Conservation (phyloP, 805 yeast genomes). For the Myxozyma neglecta region DNA sequence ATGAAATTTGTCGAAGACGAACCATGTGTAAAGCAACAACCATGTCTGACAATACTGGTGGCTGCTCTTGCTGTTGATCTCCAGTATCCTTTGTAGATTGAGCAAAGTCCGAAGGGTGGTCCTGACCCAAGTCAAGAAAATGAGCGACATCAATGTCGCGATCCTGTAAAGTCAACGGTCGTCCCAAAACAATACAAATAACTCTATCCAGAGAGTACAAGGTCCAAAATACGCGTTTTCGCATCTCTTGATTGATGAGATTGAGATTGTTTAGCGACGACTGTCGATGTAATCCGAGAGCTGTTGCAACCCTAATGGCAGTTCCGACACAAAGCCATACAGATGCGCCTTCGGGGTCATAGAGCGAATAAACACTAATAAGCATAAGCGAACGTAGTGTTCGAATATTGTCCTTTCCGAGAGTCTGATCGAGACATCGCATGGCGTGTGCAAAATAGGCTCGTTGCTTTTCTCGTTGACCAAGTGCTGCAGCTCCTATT, state of each 20-base stretch:
- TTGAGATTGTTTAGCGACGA: slow-evolving; percentile 26
- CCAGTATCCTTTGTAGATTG: background rate
- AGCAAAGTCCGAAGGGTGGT: background rate
- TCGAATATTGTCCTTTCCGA: slow-evolving; percentile 20
- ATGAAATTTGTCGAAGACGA: slow-evolving; percentile 15
- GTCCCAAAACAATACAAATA: slow-evolving; percentile 51
- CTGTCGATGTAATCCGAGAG: slow-evolving; percentile 35
- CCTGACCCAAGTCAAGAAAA: slow-evolving; percentile 13
- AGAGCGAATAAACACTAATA: slow-evolving; percentile 33
- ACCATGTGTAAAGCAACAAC: slow-evolving; percentile 26
- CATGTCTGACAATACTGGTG: slow-evolving; percentile 9
- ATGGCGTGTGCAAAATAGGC: slow-evolving; percentile 14
- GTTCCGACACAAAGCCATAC: slow-evolving; percentile 40
- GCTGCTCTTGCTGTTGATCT: background rate
- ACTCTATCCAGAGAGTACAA: slow-evolving; percentile 41
- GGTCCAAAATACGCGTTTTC: slow-evolving; percentile 35
- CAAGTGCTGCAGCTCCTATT: slow-evolving; percentile 25
- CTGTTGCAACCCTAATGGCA: slow-evolving; percentile 35
- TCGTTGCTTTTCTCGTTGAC: slow-evolving; percentile 14
- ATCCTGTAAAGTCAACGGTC: slow-evolving; percentile 52
- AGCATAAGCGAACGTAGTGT: slow-evolving; percentile 11
- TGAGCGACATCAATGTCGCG: slow-evolving; percentile 47
- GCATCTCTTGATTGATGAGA: slow-evolving; percentile 32
- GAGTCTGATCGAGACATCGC: background rate
- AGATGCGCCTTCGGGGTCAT: slow-evolving; percentile 35